phyloP scores from a whole-genome alignment of 139 green algal genomes.

The Coelastrella sp. region DNA sequence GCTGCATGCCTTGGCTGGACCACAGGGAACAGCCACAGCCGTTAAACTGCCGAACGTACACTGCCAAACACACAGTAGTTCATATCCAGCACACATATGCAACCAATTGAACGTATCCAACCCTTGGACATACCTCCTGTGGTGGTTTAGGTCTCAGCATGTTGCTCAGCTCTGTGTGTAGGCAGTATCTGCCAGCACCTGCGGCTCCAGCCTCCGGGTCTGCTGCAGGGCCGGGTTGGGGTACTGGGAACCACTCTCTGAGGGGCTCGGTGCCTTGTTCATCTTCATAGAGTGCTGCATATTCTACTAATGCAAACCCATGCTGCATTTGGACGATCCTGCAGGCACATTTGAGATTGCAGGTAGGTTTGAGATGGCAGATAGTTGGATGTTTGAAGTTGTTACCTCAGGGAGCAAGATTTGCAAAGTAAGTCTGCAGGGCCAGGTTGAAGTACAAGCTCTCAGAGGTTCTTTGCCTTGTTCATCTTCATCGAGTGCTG shows the following conservation, averaged over 20 bases:
- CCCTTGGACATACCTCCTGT: constrained; percentile 21
- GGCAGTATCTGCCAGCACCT: background rate
- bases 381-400: no score
- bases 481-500: constrained; percentile 54
- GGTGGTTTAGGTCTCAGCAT: constrained; percentile 48
- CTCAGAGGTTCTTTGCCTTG: constrained; percentile 48
- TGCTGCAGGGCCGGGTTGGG: background rate
- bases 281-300: constrained; percentile 55
- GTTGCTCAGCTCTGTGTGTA: constrained; percentile 1
- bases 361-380: no score
- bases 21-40: background rate
- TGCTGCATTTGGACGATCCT: background rate
- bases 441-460: constrained; percentile 45
- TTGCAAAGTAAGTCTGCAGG: background rate
- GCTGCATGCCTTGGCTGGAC: background rate
- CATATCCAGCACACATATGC: background rate
- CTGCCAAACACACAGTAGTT: background rate
- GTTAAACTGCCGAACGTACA: background rate
- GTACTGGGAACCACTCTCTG: constrained; percentile 69
- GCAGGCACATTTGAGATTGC: background rate
- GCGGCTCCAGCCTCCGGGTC: constrained; percentile 2
- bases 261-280: constrained; percentile 41
- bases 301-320: constrained; percentile 56
- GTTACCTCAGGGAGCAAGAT: no score
- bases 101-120: no score